Evolutionary conservation across 2,329 filamentous ascomycete genomes (phyloP), one percentile per base, ranked within the genome.

Genomic region (Penicillium brevicompactum): DNA sequence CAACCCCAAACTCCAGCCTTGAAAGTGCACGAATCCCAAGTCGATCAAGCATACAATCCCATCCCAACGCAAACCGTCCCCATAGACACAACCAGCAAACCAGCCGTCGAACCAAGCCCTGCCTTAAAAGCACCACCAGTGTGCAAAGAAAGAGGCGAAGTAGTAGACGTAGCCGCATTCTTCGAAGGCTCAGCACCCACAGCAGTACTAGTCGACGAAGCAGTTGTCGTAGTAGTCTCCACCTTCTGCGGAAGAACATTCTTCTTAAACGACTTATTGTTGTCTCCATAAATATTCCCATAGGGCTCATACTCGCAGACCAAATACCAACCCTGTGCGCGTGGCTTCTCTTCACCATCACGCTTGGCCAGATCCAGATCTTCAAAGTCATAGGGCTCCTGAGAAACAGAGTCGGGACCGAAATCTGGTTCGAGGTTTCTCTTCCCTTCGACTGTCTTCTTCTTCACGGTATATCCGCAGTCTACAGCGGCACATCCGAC

Each of bases 271-370:
- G 65, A 71, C 31, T 50, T 42, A 50, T 68, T 54, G 46, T 67
- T 38, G 11, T 51, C 52, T 3, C 74, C 74, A 13, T 74, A 62
- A 2, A 90, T 76, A 65, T 91, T 90, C 0, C 88, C 88, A 1
- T 78, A 70, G 1, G 88, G 87, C 76, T 78, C 87, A 71, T 90
- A 90, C 73, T 90, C 86, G 62, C 87, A 91, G 22, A 85, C 85
- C 0, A 90, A 75, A 70, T 83, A 88, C 84, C 85, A 89, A 0
- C 85, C 85, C 34, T 72, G 73, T 7, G 74, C 70, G 24, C 61
- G 49, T 4, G 46, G 13, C 11, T 30, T 32, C 6, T 30, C 40
- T 21, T 45, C 4, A 38, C 54, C 6, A 2, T 27, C 46, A n/a
- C 34, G 34, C 34, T 37, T 37, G 6, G 14, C 13, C 13, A 37